Evolutionary conservation across 1,284 basidiomycete species (phyloP), one percentile per base, ranked within the genome.

Genomic region (Cutaneotrichosporon cavernicola): DNA sequence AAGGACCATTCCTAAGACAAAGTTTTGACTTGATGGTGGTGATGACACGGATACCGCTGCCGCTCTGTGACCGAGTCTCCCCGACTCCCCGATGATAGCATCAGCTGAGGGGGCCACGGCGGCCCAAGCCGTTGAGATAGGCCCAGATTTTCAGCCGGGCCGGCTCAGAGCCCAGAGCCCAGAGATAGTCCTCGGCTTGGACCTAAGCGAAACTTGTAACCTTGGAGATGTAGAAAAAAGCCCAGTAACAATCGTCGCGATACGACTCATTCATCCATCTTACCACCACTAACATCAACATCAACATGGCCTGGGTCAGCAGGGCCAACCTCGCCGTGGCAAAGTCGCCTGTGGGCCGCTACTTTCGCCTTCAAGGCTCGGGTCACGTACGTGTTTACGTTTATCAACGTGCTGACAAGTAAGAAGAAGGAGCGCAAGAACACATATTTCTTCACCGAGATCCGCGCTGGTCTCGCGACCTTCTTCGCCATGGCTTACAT

Each of bases 361-460:
- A 89, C 86, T 94, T 95, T 83, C 85, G 86, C 58, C 84, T 95
- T 34, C 91, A 93, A 71, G 91, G 91, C 13, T 89, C 87, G 47
- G 91, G 91, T 26, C 89, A 88, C 74, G 66, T 68, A 56, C 60
- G 66, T 63, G 34, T 34, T 34, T 34, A 6, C 10, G 34, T 34
- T 34, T 5, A 34, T 5, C 6, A 34, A 34, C 34, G 6, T 5
- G 34, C 5, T 6, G 3, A 22, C 31, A 3, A 1, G 8, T 55
- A 65, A 65, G 66, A 84, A 86, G 32, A 86, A 86, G 63, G 89
- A 89, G 76, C 87, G 92, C 65, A 81, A 83, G 62, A 90, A 90
- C 31, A 89, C 91, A 30, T 83, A 87, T 63, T 94, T 93, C 72
- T 84, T 86, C 85, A 91, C 89, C 36, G 90, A 92, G 81, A 81